Evolutionary conservation across 371 early-diverging fungal species (phyloP).

Genomic region (Mucor irregularis): DNA sequence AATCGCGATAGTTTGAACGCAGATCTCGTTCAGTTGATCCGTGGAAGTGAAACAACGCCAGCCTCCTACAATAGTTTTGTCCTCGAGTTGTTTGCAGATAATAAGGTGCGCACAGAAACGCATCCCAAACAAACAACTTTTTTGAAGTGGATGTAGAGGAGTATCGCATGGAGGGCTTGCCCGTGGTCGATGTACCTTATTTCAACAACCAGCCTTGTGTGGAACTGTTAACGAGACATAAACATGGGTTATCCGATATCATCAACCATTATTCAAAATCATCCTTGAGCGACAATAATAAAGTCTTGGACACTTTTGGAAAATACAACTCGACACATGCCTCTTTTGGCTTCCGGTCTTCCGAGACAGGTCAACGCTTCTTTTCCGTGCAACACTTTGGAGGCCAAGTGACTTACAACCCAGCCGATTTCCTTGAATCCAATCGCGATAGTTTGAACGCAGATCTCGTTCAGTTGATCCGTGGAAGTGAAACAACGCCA

Average conservation of each 20-base stretch:
- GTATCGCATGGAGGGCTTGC: slow-evolving; percentile 62
- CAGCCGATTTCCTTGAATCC: slow-evolving; percentile 69
- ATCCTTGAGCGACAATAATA: slow-evolving; percentile 33
- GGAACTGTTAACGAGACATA: slow-evolving; percentile 48
- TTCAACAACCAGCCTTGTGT: slow-evolving; percentile 55
- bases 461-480: slow-evolving; percentile 80
- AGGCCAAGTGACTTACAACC: slow-evolving; percentile 74
- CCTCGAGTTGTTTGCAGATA: slow-evolving; percentile 36
- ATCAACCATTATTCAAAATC: slow-evolving; percentile 52
- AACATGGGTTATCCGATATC: slow-evolving; percentile 59
- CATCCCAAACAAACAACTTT: slow-evolving; percentile 64
- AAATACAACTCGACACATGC: slow-evolving; percentile 47
- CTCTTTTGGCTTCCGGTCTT: slow-evolving; percentile 44
- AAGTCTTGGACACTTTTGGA: slow-evolving; percentile 39
- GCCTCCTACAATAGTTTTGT: slow-evolving; percentile 57
- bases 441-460: slow-evolving; percentile 74
- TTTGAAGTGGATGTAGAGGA: slow-evolving; percentile 57
- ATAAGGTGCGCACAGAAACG: slow-evolving; percentile 54
- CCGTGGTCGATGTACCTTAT: slow-evolving; percentile 43
- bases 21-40: slow-evolving; percentile 80
- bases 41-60: slow-evolving; percentile 25
- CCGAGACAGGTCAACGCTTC: slow-evolving; percentile 19
- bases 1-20: slow-evolving; percentile 74
- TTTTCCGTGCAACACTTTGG: slow-evolving; percentile 86
- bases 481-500: slow-evolving; percentile 25